Percentiles rank a stretch among this genome's conserved stretches.
These are phyloP conservation scores for Neocatenulostroma microsporum DNA, from an alignment of 2,329 filamentous ascomycete species.

Conservation along the genomic window DNA sequence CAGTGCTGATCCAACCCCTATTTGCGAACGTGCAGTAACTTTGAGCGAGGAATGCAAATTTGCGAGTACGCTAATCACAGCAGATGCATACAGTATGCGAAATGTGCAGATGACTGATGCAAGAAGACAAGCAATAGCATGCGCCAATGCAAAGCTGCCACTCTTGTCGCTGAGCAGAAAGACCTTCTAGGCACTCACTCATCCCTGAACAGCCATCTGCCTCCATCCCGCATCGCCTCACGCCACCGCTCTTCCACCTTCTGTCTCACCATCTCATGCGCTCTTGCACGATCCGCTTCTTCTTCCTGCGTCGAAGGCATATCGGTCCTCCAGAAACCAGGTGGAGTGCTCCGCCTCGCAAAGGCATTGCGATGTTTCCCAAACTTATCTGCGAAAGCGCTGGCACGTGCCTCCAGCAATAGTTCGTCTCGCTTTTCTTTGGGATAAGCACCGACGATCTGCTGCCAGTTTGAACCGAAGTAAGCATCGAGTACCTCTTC, in stretches of 20 bases:
- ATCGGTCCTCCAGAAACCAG: constrained; percentile 84
- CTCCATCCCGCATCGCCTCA: constrained; percentile 71
- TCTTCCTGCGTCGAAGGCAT: constrained; percentile 84
- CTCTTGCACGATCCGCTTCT: constrained; percentile 56
- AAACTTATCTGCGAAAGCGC: constrained; percentile 63
- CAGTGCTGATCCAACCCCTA: too few relatives aligned
- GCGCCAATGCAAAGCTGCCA: background rate
- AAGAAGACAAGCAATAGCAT: too few relatives aligned
- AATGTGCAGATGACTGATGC: too few relatives aligned
- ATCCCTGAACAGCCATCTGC: constrained; percentile 74
- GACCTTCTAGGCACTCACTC: constrained; percentile 44
- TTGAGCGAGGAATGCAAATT: too few relatives aligned
- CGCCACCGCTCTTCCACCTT: constrained; percentile 65
- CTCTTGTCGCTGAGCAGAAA: background rate
- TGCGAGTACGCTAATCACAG: too few relatives aligned
- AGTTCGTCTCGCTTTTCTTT: constrained; percentile 54
- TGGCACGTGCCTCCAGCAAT: constrained; percentile 67
- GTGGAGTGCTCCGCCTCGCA: constrained; percentile 63
- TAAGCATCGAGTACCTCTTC: constrained; percentile 21
- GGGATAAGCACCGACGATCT: constrained; percentile 16
- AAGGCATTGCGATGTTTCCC: constrained; percentile 73
- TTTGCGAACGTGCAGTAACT: too few relatives aligned
- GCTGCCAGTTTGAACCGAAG: constrained; percentile 20
- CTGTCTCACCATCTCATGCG: constrained; percentile 54
- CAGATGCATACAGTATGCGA: too few relatives aligned